Evolutionary conservation across 805 yeast species (phyloP), one percentile per base, ranked within the genome.

Genomic region (Metschnikowia aberdeeniae): DNA sequence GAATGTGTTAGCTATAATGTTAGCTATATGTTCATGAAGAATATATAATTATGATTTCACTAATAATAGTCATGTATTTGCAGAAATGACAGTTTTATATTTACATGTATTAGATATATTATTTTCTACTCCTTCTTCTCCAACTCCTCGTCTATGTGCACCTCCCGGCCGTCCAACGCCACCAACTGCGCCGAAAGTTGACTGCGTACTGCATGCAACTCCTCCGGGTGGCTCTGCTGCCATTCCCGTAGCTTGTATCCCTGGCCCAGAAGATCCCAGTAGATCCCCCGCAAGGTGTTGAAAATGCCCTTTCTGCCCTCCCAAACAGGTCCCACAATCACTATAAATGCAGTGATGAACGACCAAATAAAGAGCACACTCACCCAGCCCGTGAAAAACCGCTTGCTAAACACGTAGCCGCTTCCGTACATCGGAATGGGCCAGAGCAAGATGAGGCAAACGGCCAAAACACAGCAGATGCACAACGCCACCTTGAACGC

Each of bases 341-440:
- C 93, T 45, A 78, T 70, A 50, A 75, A 73, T 0, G 80, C 81
- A 31, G 85, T 76, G 56, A 77, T 71, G 66, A 86, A 87, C 30
- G 87, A 67, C 96, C 96, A 89, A 47, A 88, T 80, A 43, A 89
- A 79, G 47, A 84, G 81, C 27, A 89, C 95, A 31, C 75, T 80
- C 40, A 89, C 77, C 96, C 96, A 89, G 36, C 96, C 96, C 6
- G 93, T 86, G 65, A 89, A 89, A 67, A 87, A 87, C 45, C 63
- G 65, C 62, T 78, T 82, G 43, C 87, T 79, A 66, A 89, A 89
- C 34, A 89, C 72, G 59, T 89, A 89, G 3, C 77, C 75, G 4
- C 84, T 60, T 28, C 96, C 97, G 62, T 84, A 89, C 93, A 89
- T 84, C 53, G 97, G 96, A 89, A 89, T 86, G 57, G 97, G 97